A percentile compares a stretch with the other conserved stretches of the same genome.
Conservation (phyloP, 768 basidiomycete species). For the Dendrothele bispora region DNA sequence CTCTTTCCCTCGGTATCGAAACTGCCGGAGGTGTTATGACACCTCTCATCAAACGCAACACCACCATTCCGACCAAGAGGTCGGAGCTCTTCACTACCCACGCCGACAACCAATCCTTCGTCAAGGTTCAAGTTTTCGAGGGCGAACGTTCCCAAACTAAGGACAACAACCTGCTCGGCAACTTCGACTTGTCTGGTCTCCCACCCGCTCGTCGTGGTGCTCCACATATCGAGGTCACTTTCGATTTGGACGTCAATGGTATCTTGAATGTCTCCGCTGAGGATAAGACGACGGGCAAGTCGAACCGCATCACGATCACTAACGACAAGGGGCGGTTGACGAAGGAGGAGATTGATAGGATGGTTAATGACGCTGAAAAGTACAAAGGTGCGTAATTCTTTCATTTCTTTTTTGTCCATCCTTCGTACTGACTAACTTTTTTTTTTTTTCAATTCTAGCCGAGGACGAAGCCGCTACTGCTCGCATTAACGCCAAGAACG, state of each 20-base stretch:
- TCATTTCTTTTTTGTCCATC: neutral
- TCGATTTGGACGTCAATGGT: conserved; percentile 86
- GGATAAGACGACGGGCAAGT: conserved; percentile 87
- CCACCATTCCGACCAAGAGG: conserved; percentile 52
- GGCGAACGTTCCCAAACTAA: conserved; percentile 87
- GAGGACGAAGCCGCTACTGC: conserved; percentile 64
- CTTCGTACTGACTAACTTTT: conserved; percentile 3
- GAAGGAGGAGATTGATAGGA: conserved; percentile 55
- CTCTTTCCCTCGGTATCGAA: conserved; percentile 59
- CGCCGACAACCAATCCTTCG: conserved; percentile 85
- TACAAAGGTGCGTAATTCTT: conserved; percentile 28
- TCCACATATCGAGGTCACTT: conserved; percentile 89
- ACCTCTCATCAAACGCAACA: conserved; percentile 47
- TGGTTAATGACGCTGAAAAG: conserved; percentile 53
- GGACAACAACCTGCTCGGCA: conserved; percentile 88
- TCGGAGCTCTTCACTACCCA: conserved; percentile 77
- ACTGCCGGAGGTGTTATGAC: conserved; percentile 68
- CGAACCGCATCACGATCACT: conserved; percentile 74
- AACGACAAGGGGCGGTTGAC: conserved; percentile 69
- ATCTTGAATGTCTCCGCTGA: conserved; percentile 80
- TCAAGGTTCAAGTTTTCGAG: conserved; percentile 88
- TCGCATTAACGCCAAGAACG: conserved; percentile 68
- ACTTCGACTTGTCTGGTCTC: conserved; percentile 90
- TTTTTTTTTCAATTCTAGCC: conserved; percentile 23
- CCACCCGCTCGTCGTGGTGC: conserved; percentile 89